Percentiles rank a stretch among this genome's conserved stretches.
Conservation (phyloP, 257 asterid species). For the Lavandula angustifolia region DNA sequence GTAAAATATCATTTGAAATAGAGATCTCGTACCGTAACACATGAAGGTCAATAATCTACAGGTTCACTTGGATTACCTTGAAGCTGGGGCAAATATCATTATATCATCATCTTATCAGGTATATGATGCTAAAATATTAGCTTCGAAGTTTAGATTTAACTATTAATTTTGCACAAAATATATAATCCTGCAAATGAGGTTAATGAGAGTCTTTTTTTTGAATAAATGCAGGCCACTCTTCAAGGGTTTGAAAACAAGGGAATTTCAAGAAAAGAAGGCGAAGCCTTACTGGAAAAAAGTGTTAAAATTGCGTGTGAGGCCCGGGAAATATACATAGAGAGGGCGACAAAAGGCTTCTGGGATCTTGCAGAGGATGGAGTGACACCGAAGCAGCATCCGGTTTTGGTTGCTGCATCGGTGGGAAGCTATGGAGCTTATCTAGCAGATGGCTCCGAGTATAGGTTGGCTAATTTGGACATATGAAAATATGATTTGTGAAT, state of each 20-base stretch:
- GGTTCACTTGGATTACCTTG: slow-evolving; percentile 82
- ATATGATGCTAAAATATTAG: not conserved
- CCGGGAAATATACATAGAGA: slow-evolving; percentile 52
- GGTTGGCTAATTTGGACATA: slow-evolving; percentile 32
- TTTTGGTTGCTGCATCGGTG: slow-evolving; percentile 82
- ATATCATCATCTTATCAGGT: slow-evolving; percentile 88
- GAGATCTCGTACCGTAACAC: not conserved
- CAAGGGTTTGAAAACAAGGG: slow-evolving; percentile 89
- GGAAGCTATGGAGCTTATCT: slow-evolving; percentile 91
- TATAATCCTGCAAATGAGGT: not conserved
- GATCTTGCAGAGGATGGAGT: slow-evolving; percentile 36
- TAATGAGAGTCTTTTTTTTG: slow-evolving; percentile 1
- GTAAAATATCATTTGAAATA: not conserved
- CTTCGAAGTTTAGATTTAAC: not conserved
- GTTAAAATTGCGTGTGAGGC: slow-evolving; percentile 78
- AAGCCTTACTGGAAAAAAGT: slow-evolving; percentile 57
- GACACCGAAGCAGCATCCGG: slow-evolving; percentile 33
- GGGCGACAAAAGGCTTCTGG: slow-evolving; percentile 53
- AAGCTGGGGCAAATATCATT: slow-evolving; percentile 78
- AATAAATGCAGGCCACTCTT: slow-evolving; percentile 64
- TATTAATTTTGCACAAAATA: not conserved
- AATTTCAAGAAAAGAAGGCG: slow-evolving; percentile 56
- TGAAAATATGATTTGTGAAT: no score
- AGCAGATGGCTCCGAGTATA: slow-evolving; percentile 88
- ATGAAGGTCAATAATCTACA: slow-evolving; percentile 13